phyloP scores from a whole-genome alignment of 768 basidiomycete species.

The Mrakia gelida region DNA sequence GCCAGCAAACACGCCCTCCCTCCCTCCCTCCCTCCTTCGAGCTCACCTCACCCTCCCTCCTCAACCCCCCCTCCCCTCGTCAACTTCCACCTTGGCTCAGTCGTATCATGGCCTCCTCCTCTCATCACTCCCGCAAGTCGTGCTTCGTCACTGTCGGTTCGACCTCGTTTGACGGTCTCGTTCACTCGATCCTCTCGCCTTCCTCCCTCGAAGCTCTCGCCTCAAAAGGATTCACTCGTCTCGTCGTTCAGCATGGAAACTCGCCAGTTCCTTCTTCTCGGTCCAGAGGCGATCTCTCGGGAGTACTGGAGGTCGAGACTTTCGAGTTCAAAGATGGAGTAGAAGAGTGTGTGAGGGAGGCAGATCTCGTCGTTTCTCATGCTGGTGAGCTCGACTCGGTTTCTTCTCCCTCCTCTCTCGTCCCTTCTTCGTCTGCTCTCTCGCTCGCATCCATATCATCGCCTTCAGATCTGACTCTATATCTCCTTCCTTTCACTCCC shows the following conservation, averaged over 20 bases:
- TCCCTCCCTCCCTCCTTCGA: too few species aligned
- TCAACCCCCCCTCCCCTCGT: too few species aligned
- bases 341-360: conserved; percentile 56
- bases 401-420: background rate
- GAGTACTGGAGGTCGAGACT: conserved; percentile 55
- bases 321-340: conserved; percentile 48
- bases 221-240: conserved; percentile 54
- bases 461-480: background rate
- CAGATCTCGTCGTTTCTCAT: conserved; percentile 84
- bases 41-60: too few species aligned
- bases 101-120: too few species aligned
- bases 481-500: background rate
- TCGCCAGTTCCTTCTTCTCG: conserved; percentile 51
- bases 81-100: too few species aligned
- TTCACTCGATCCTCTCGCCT: conserved; percentile 57
- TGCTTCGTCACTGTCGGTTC: conserved; percentile 85
- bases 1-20: too few species aligned
- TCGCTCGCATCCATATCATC: background rate
- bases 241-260: conserved; percentile 76
- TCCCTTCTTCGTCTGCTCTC: background rate
- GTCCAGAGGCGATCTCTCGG: conserved; percentile 40
- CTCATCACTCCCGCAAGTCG: background rate
- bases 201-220: conserved; percentile 53
- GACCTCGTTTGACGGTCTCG: conserved; percentile 74
- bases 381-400: conserved; percentile 59